These are phyloP conservation scores for Fusarium buxicola DNA, from an alignment of 2,329 filamentous ascomycete species.

Conservation along the genomic window DNA sequence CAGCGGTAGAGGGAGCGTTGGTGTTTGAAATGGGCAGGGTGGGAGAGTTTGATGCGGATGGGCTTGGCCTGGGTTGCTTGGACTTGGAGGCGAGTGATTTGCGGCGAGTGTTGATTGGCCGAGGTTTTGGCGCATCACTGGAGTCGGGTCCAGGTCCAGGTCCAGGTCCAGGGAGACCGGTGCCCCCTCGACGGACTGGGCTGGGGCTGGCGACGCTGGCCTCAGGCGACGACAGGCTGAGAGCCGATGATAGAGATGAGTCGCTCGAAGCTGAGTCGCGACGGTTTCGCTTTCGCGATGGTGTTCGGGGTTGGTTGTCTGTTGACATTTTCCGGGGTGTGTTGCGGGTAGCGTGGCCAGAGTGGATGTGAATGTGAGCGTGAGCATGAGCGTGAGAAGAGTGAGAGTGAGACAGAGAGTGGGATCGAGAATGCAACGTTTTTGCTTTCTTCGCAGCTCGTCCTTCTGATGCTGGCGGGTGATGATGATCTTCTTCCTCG, in stretches of 20 bases:
- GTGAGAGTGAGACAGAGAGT: slow-evolving; percentile 32
- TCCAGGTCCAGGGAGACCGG: slow-evolving; percentile 37
- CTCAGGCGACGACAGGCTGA: slow-evolving; percentile 56
- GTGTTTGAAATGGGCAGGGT: slow-evolving; percentile 33
- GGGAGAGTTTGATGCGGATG: slow-evolving; percentile 51
- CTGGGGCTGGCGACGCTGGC: slow-evolving; percentile 46
- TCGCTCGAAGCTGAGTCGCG: slow-evolving; percentile 56
- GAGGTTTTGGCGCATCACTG: slow-evolving; percentile 54
- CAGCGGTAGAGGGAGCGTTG: slow-evolving; percentile 25
- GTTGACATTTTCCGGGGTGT: slow-evolving; percentile 44
- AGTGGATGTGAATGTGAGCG: slow-evolving; percentile 21
- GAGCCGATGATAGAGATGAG: slow-evolving; percentile 56
- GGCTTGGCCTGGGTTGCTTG: slow-evolving; percentile 52
- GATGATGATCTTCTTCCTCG: slow-evolving; percentile 19
- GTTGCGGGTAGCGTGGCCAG: slow-evolving; percentile 39
- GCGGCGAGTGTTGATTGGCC: slow-evolving; percentile 55
- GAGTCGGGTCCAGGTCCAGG: slow-evolving; percentile 43
- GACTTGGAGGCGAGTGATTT: slow-evolving; percentile 54
- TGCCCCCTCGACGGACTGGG: slow-evolving; percentile 45
- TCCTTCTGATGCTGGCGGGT: slow-evolving; percentile 24
- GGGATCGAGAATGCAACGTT: slow-evolving; percentile 44
- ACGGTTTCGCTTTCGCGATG: slow-evolving; percentile 51
- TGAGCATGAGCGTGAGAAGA: slow-evolving; percentile 12
- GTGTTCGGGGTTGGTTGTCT: slow-evolving; percentile 48
- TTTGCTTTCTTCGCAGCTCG: slow-evolving; percentile 55